phyloP scores from a whole-genome alignment of 2,329 filamentous ascomycete genomes.

The Esteya vermicola region DNA sequence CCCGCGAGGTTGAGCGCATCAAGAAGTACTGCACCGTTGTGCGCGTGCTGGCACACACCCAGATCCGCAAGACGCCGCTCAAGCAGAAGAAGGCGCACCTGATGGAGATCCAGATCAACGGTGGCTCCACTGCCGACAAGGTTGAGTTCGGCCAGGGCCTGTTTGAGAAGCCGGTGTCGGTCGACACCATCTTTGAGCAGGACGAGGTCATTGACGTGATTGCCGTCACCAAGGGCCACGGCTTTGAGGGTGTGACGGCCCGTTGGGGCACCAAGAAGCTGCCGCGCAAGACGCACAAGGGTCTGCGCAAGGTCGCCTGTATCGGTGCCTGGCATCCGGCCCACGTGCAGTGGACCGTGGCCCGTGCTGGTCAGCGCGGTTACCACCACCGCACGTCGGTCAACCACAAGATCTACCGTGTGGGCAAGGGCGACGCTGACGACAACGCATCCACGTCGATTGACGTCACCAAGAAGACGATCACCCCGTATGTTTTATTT shows the following conservation, averaged over 20 bases:
- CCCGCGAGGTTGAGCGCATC: slow-evolving; percentile 97
- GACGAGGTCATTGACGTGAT: slow-evolving; percentile 99
- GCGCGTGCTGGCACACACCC: slow-evolving; percentile 97
- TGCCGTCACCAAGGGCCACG: slow-evolving; percentile 99
- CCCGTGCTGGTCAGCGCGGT: slow-evolving; percentile 97
- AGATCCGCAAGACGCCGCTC: slow-evolving; percentile 97
- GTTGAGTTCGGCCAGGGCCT: slow-evolving; percentile 88
- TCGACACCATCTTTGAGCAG: slow-evolving; percentile 94
- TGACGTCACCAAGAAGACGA: slow-evolving; percentile 97
- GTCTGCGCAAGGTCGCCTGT: slow-evolving; percentile 99
- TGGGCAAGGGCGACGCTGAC: slow-evolving; percentile 84
- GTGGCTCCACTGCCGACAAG: slow-evolving; percentile 91
- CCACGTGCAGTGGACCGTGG: slow-evolving; percentile 99
- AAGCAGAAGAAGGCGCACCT: slow-evolving; percentile 99
- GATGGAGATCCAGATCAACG: slow-evolving; percentile 99
- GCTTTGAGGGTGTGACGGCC: slow-evolving; percentile 91
- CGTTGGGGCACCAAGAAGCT: slow-evolving; percentile 99
- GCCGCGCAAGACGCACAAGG: slow-evolving; percentile 99
- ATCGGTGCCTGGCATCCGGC: slow-evolving; percentile 99
- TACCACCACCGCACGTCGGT: slow-evolving; percentile 99
- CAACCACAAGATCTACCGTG: slow-evolving; percentile 99
- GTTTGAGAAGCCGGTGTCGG: slow-evolving; percentile 97
- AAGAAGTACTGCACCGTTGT: slow-evolving; percentile 99
- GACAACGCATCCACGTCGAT: slow-evolving; percentile 89
- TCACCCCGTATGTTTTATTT: slow-evolving; percentile 98